These are phyloP conservation scores for Orbilia oligospora DNA, from an alignment of 2,329 filamentous ascomycete species.

Conservation along the genomic window DNA sequence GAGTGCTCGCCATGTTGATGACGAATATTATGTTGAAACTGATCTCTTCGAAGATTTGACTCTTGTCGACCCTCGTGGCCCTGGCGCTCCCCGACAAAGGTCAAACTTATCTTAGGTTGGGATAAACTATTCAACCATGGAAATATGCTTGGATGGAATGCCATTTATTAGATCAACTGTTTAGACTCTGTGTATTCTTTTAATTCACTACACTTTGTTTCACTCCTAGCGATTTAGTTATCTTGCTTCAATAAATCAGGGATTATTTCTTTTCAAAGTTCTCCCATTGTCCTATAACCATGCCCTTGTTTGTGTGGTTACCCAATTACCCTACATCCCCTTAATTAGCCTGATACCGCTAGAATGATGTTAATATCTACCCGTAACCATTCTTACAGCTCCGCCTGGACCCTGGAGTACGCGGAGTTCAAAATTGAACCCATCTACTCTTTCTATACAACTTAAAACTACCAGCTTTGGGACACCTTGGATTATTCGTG, in stretches of 20 bases:
- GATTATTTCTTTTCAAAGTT: neutral
- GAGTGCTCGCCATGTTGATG: slow-evolving; percentile 43
- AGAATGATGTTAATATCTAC: neutral
- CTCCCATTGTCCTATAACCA: neutral
- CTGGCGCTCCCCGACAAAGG: neutral
- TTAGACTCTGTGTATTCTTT: neutral
- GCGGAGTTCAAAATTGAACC: neutral
- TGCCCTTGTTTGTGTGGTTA: neutral
- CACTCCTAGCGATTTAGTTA: slow-evolving; percentile 2
- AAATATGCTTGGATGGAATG: neutral
- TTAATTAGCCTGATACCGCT: no score
- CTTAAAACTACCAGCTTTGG: neutral
- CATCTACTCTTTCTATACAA: slow-evolving; percentile 10
- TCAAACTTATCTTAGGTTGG: no score
- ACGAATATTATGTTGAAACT: slow-evolving; percentile 39
- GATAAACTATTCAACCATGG: neutral
- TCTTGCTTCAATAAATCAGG: neutral
- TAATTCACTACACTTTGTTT: neutral
- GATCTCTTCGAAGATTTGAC: slow-evolving; percentile 54
- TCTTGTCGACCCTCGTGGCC: slow-evolving; percentile 39
- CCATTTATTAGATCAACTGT: no score
- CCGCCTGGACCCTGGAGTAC: neutral
- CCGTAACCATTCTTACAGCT: neutral
- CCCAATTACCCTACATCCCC: neutral
- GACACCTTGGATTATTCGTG: neutral